These are phyloP conservation scores for Batrachochytrium dendrobatidis DNA, from an alignment of 371 early-diverging fungal genomes.

Conservation along the genomic window DNA sequence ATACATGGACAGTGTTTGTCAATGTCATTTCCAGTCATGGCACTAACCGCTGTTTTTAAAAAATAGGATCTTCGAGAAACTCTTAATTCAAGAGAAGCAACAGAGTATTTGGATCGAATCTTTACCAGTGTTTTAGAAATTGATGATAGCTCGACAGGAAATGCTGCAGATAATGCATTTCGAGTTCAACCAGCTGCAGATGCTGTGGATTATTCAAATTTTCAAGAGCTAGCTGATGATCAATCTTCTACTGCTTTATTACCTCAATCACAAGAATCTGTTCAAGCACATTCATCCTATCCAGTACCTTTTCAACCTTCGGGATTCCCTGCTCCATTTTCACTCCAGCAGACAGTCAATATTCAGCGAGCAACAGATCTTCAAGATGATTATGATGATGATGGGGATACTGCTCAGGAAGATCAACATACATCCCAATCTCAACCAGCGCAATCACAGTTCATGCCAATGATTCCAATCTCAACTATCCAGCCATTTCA, in stretches of 20 bases:
- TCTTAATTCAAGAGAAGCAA: constrained; percentile 36
- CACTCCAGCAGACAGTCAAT: too few species aligned
- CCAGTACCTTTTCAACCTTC: too few species aligned
- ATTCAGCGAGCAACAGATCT: constrained; percentile 21
- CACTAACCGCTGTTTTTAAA: background rate
- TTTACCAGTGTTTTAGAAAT: constrained; percentile 26
- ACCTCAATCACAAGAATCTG: too few species aligned
- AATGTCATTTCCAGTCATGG: background rate
- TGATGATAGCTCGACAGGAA: constrained; percentile 32
- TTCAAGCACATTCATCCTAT: too few species aligned
- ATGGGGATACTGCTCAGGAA: too few species aligned
- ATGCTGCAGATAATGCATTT: constrained; percentile 26
- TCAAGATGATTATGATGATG: too few species aligned
- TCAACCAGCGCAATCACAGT: too few species aligned
- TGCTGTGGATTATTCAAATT: constrained; percentile 76
- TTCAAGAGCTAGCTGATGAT: constrained; percentile 71
- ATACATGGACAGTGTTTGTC: background rate
- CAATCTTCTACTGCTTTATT: constrained; percentile 40
- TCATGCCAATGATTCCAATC: too few species aligned
- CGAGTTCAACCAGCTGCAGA: constrained; percentile 48
- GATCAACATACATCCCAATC: too few species aligned
- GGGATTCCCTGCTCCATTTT: too few species aligned
- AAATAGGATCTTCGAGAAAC: constrained; percentile 61
- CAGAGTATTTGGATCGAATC: constrained; percentile 21
- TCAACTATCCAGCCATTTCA: too few species aligned